Percentiles rank a stretch among this genome's conserved stretches.
These are phyloP conservation scores for Metschnikowia lunata DNA, from an alignment of 805 yeast species.

Conservation along the genomic window DNA sequence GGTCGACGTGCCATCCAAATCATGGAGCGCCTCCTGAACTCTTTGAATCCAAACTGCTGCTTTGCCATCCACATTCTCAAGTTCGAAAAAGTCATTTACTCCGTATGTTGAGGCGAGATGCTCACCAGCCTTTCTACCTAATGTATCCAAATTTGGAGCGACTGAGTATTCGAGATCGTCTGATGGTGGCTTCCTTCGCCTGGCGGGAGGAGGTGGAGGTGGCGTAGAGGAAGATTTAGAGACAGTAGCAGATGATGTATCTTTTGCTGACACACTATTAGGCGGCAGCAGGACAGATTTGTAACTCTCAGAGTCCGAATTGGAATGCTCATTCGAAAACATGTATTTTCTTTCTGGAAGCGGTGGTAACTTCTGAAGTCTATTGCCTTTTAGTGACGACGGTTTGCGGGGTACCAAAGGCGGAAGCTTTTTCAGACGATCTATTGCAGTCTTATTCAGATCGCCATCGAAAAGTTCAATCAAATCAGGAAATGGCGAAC, in stretches of 20 bases:
- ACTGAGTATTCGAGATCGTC: background rate
- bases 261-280: background rate
- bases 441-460: slow-evolving; percentile 2
- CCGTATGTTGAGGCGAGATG: slow-evolving; percentile 23
- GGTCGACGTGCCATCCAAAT: slow-evolving; percentile 26
- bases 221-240: background rate
- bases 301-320: background rate
- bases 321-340: slow-evolving; percentile 5
- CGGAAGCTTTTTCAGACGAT: slow-evolving; percentile 19
- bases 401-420: slow-evolving; percentile 53
- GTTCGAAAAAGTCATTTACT: slow-evolving; percentile 24
- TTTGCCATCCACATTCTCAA: slow-evolving; percentile 33
- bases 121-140: slow-evolving; percentile 18
- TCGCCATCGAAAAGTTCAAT: slow-evolving; percentile 36
- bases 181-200: slow-evolving; percentile 13
- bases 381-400: slow-evolving; percentile 29
- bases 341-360: slow-evolving; percentile 24
- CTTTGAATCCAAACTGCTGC: slow-evolving; percentile 39
- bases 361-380: slow-evolving; percentile 27
- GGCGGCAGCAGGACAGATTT: background rate
- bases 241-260: background rate
- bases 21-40: slow-evolving; percentile 26
- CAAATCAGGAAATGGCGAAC: slow-evolving; percentile 21
- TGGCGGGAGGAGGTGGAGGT: slow-evolving; percentile 30
- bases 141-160: background rate